These are phyloP conservation scores for Fraxinus nigra DNA, from an alignment of 305 asterid genomes.

Conservation along the genomic window DNA sequence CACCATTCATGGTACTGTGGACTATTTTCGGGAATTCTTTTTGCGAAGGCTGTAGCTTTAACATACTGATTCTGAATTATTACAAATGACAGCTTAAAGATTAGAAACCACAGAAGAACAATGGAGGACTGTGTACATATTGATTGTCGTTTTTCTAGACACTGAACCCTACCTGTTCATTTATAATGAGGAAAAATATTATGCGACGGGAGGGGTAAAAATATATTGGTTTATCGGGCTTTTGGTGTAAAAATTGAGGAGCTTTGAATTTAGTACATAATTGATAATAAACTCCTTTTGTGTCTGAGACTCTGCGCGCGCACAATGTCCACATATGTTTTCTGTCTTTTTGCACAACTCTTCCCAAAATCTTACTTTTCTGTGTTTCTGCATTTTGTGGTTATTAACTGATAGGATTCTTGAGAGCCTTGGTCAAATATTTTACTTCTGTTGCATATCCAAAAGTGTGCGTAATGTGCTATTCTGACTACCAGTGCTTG, in stretches of 20 bases:
- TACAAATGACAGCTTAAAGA: slow-evolving; percentile 10
- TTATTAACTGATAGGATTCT: background rate
- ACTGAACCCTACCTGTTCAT: background rate
- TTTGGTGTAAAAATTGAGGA: slow-evolving; percentile 10
- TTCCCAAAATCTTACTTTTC: background rate
- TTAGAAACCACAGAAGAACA: slow-evolving; percentile 1
- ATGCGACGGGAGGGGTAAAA: background rate
- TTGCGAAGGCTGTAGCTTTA: background rate
- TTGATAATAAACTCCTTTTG: slow-evolving; percentile 6
- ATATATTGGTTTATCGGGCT: background rate
- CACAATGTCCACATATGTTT: background rate
- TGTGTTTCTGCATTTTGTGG: background rate
- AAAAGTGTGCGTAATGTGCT: background rate
- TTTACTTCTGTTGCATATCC: background rate
- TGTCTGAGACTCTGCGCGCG: background rate
- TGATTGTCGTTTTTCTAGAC: background rate
- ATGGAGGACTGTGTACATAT: slow-evolving; percentile 12
- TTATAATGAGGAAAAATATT: background rate
- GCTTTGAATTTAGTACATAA: background rate
- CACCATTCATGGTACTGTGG: slow-evolving; percentile 1
- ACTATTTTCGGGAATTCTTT: background rate
- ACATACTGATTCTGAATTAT: slow-evolving; percentile 4
- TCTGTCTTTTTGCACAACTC: background rate
- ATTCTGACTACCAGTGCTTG: background rate
- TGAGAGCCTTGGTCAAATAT: background rate